phyloP scores from a whole-genome alignment of 106 monocot species.

The Posidonia australis region DNA sequence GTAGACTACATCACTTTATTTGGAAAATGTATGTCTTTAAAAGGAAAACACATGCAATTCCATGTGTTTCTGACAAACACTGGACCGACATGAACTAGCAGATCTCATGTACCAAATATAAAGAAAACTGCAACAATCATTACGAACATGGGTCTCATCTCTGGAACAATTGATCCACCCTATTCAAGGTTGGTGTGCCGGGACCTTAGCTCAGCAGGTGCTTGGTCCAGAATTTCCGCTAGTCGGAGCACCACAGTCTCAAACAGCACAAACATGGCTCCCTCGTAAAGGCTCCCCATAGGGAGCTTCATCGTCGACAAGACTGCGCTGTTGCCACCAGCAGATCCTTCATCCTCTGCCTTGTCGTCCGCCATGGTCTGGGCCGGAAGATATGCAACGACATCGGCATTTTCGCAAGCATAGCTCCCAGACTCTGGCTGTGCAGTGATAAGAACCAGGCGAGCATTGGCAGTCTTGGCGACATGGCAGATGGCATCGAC shows the following conservation, averaged over 20 bases:
- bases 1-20: too few relatives aligned
- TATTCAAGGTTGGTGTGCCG: constrained; percentile 90
- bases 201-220: constrained; percentile 33
- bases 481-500: constrained; percentile 71
- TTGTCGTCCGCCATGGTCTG: constrained; percentile 82
- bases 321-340: not conserved
- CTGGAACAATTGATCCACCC: not conserved
- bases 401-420: constrained; percentile 37
- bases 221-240: constrained; percentile 27
- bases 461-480: constrained; percentile 44
- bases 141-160: too few relatives aligned
- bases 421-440: constrained; percentile 39
- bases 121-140: too few relatives aligned
- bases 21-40: too few relatives aligned
- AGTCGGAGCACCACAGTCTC: constrained; percentile 73
- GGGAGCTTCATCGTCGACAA: constrained; percentile 28
- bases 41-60: too few relatives aligned
- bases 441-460: constrained; percentile 62
- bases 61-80: too few relatives aligned
- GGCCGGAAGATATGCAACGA: constrained; percentile 56
- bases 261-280: constrained; percentile 91
- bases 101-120: too few relatives aligned
- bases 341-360: constrained; percentile 9
- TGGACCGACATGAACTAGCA: too few relatives aligned
- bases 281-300: constrained; percentile 92